Conservation (phyloP, 192 early-diverging fungal genomes). For the Gigaspora rosea region DNA sequence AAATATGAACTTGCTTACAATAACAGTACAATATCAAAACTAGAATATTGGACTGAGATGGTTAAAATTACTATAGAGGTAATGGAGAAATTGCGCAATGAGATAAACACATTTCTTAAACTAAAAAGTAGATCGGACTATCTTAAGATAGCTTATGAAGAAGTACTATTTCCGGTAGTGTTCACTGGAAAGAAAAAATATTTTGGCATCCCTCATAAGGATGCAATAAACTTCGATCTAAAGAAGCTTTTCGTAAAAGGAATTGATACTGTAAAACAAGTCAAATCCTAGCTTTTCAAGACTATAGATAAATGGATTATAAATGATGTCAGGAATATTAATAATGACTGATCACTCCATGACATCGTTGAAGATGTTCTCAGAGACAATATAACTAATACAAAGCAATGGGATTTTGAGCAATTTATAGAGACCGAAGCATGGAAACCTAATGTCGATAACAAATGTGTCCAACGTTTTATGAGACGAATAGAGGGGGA, state of each 20-base stretch:
- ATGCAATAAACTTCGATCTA: neutral
- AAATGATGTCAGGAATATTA: neutral
- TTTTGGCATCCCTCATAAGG: neutral
- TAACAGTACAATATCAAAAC: neutral
- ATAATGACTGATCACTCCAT: neutral
- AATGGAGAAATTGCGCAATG: constrained; percentile 4
- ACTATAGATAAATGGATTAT: neutral
- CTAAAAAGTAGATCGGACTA: neutral
- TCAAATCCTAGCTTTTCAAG: neutral
- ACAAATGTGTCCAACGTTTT: neutral
- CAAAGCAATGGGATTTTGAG: neutral
- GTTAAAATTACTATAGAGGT: constrained; percentile 3
- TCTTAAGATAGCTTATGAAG: constrained; percentile 18
- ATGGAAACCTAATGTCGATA: neutral
- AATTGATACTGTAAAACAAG: constrained; percentile 1
- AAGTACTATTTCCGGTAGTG: neutral
- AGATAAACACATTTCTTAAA: neutral
- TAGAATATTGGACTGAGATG: constrained; percentile 25
- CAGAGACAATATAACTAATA: neutral
- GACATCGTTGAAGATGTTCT: neutral
- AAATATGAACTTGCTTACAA: neutral
- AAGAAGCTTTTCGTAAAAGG: neutral
- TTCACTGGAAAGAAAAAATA: constrained; percentile 28
- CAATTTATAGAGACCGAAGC: neutral
- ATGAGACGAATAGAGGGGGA: neutral